Conservation (phyloP, 352 stramenopile genomes). For the Globisporangium yorkense region DNA sequence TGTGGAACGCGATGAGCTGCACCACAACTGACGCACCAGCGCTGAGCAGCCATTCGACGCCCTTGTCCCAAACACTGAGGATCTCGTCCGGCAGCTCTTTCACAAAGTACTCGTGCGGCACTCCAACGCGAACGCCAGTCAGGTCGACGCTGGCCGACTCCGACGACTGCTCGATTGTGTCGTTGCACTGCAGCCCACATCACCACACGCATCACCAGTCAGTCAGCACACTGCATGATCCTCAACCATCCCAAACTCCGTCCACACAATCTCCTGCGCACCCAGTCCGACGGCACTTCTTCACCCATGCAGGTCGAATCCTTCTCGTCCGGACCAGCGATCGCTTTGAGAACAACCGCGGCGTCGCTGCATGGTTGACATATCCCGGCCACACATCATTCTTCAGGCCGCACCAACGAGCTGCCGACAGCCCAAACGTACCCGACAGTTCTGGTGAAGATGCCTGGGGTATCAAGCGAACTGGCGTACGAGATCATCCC, state of each 20-base stretch:
- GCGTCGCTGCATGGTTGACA: conserved; percentile 46
- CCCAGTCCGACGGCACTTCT: conserved; percentile 41
- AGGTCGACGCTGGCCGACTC: conserved; percentile 33
- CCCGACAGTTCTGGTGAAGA: conserved; percentile 87
- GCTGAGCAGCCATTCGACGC: conserved; percentile 59
- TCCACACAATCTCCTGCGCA: conserved; percentile 13
- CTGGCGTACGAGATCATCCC: conserved; percentile 96
- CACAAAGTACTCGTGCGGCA: conserved; percentile 94
- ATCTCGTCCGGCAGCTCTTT: conserved; percentile 87
- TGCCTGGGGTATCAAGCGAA: conserved; percentile 94
- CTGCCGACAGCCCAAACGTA: conserved; percentile 15
- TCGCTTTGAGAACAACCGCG: conserved; percentile 67
- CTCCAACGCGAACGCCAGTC: conserved; percentile 84
- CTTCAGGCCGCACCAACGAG: background rate
- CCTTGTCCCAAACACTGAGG: conserved; percentile 74
- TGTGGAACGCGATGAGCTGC: background rate
- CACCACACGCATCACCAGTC: no score
- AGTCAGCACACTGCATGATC: background rate
- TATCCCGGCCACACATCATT: background rate
- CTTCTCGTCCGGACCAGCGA: conserved; percentile 70
- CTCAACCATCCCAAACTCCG: no score
- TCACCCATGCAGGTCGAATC: conserved; percentile 81
- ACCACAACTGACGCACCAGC: conserved; percentile 21
- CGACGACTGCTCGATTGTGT: conserved; percentile 23
- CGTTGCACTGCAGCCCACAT: conserved; percentile 21